Percentiles rank a stretch among this genome's conserved stretches.
Conservation (phyloP, 2,329 filamentous ascomycete species). For the Ambrosiella beaveri region DNA sequence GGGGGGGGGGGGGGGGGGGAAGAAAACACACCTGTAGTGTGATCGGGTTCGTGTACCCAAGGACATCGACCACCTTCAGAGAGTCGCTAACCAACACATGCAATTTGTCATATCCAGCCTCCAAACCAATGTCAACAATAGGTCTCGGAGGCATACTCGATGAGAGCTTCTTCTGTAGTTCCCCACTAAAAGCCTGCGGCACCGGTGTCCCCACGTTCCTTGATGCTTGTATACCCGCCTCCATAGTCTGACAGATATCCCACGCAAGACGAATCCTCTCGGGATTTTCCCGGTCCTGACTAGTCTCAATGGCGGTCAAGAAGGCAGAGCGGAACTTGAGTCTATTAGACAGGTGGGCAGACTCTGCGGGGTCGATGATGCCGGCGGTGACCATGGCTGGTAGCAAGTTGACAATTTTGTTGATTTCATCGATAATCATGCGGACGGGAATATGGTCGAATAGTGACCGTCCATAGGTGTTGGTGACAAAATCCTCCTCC, state of each 20-base stretch:
- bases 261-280: not conserved
- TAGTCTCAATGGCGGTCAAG: constrained; percentile 35
- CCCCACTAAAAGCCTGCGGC: constrained; percentile 68
- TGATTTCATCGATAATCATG: constrained; percentile 37
- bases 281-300: constrained; percentile 22
- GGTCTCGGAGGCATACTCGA: constrained; percentile 87
- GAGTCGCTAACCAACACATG: constrained; percentile 56
- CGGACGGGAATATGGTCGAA: constrained; percentile 44
- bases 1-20: not conserved
- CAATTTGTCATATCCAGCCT: constrained; percentile 54
- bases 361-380: constrained; percentile 20
- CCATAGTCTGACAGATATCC: not conserved
- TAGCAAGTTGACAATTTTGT: constrained; percentile 37
- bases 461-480: constrained; percentile 69
- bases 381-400: constrained; percentile 20
- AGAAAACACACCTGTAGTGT: constrained; percentile 42
- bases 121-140: constrained; percentile 60
- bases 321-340: constrained; percentile 50
- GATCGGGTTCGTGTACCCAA: constrained; percentile 50
- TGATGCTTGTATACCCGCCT: not conserved
- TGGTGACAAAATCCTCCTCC: constrained; percentile 94
- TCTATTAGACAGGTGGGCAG: constrained; percentile 24
- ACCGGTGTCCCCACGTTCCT: constrained; percentile 41
- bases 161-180: constrained; percentile 78
- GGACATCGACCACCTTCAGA: constrained; percentile 46